phyloP scores from a whole-genome alignment of 148 eudicot species.

The Camellia granthamiana region DNA sequence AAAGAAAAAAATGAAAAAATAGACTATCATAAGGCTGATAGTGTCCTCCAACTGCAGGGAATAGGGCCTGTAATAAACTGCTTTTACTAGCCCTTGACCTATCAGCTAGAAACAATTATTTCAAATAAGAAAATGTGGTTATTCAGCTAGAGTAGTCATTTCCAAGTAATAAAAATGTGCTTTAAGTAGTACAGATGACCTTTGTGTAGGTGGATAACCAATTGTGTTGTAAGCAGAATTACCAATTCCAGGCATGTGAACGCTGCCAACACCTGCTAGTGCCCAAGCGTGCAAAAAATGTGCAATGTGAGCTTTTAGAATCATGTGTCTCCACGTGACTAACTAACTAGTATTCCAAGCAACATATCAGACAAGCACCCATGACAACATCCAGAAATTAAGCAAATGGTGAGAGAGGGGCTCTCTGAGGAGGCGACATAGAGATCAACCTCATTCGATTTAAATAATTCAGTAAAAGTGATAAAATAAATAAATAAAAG shows the following conservation, averaged over 20 bases:
- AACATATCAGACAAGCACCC: constrained; percentile 20
- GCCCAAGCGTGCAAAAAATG: constrained; percentile 95
- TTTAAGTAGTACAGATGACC: constrained; percentile 94
- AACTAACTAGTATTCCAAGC: constrained; percentile 36
- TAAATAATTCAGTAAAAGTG: neutral
- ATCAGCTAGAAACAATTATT: constrained; percentile 34
- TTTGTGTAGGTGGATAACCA: constrained; percentile 97
- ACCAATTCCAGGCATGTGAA: constrained; percentile 86
- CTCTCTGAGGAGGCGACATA: constrained; percentile 7
- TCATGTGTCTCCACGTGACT: constrained; percentile 59
- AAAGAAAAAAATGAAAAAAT: constrained; percentile 20
- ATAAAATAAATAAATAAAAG: neutral
- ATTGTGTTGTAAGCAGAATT: constrained; percentile 90
- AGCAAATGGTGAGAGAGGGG: constrained; percentile 14
- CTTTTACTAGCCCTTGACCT: constrained; percentile 23
- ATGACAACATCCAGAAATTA: neutral
- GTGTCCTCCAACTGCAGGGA: constrained; percentile 23
- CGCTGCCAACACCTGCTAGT: constrained; percentile 99
- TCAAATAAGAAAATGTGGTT: constrained; percentile 25
- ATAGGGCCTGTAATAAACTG: constrained; percentile 26
- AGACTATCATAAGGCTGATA: constrained; percentile 15
- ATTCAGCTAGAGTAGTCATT: constrained; percentile 26
- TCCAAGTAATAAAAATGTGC: constrained; percentile 57
- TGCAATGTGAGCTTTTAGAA: constrained; percentile 84
- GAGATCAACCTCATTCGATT: constrained; percentile 8